Conservation (phyloP, 805 yeast genomes). For the Schizosaccharomyces cryophilus region DNA sequence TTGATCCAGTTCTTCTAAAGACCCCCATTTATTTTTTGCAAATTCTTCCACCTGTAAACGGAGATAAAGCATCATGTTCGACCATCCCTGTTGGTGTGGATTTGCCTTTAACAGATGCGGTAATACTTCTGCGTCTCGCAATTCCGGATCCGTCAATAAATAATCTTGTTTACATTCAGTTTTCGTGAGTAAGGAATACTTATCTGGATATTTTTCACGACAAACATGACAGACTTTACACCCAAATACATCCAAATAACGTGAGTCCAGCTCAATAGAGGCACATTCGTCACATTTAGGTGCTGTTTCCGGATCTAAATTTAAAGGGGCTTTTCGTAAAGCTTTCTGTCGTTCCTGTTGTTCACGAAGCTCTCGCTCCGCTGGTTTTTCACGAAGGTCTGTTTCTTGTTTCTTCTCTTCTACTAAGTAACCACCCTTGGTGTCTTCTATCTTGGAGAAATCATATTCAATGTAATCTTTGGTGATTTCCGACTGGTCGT, state of each 20-base stretch:
- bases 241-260: slow-evolving; percentile 41
- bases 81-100: slow-evolving; percentile 74
- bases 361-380: background rate
- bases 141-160: slow-evolving; percentile 76
- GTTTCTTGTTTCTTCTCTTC: slow-evolving; percentile 17
- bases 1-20: slow-evolving; percentile 63
- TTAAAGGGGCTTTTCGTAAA: slow-evolving; percentile 5
- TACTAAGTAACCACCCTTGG: slow-evolving; percentile 60
- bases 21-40: slow-evolving; percentile 88
- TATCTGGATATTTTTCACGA: slow-evolving; percentile 49
- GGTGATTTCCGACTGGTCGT: background rate
- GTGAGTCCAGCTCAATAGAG: slow-evolving; percentile 56
- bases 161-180: slow-evolving; percentile 90
- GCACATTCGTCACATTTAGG: slow-evolving; percentile 65
- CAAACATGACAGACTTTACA: slow-evolving; percentile 64
- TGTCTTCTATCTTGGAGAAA: slow-evolving; percentile 70
- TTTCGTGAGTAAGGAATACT: slow-evolving; percentile 72
- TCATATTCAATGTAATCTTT: slow-evolving; percentile 23
- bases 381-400: slow-evolving; percentile 23
- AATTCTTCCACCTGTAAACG: slow-evolving; percentile 81
- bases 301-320: slow-evolving; percentile 30
- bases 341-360: slow-evolving; percentile 16
- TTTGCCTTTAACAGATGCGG: slow-evolving; percentile 72
- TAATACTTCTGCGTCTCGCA: slow-evolving; percentile 41
- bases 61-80: slow-evolving; percentile 76